These are phyloP conservation scores for Aspergillus nomiae DNA, from an alignment of 2,329 filamentous ascomycete species.

Conservation along the genomic window DNA sequence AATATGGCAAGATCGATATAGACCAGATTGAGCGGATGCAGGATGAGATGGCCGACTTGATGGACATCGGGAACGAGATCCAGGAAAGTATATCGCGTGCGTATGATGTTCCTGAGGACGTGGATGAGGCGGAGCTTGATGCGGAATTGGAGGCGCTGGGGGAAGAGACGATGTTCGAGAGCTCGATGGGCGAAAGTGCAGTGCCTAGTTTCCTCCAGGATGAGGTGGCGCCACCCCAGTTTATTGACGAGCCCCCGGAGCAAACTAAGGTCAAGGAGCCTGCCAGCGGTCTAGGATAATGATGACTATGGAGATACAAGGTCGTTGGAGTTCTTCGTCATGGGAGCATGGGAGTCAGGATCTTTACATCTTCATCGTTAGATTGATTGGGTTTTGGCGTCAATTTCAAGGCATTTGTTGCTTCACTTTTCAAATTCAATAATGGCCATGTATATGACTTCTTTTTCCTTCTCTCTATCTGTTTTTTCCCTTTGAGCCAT, in stretches of 20 bases:
- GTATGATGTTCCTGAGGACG: slow-evolving; percentile 95
- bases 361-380: slow-evolving; percentile 5
- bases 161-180: slow-evolving; percentile 88
- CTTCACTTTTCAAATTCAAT: not conserved
- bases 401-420: not conserved
- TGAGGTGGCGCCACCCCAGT: slow-evolving; percentile 77
- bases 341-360: slow-evolving; percentile 23
- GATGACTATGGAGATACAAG: slow-evolving; percentile 5
- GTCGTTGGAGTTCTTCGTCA: slow-evolving; percentile 14
- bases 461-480: not conserved
- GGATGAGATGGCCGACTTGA: slow-evolving; percentile 97
- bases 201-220: slow-evolving; percentile 88
- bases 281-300: slow-evolving; percentile 50
- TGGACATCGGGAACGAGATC: slow-evolving; percentile 98
- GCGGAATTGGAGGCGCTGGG: slow-evolving; percentile 93
- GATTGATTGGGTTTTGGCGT: not conserved
- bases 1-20: slow-evolving; percentile 96
- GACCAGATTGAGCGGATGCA: slow-evolving; percentile 97
- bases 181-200: slow-evolving; percentile 60
- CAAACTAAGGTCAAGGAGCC: slow-evolving; percentile 79
- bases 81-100: slow-evolving; percentile 88
- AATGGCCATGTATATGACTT: not conserved
- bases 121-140: slow-evolving; percentile 94
- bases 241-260: slow-evolving; percentile 88
- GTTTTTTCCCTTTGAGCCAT: not conserved